Evolutionary conservation across 2,329 filamentous ascomycete genomes (phyloP), one percentile per base, ranked within the genome.

Genomic region (Boeremia lycopersici): DNA sequence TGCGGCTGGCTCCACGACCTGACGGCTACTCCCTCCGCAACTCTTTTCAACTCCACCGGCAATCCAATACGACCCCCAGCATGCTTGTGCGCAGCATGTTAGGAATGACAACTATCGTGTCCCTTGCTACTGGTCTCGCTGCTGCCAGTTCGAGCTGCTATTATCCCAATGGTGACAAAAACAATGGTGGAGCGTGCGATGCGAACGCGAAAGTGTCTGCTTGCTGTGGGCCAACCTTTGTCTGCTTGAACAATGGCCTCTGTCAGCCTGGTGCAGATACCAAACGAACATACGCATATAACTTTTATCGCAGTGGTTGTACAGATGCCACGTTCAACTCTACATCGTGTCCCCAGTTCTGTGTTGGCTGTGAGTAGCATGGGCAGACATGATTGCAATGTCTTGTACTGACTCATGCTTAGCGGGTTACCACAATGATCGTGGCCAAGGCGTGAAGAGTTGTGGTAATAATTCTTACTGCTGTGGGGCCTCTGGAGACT

Each of bases 141-240:
- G 36, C 41, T 36, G 31, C 53, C 30, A 58, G 60, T 34, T 55
- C 55, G n/a, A 56, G 56, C 29, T 67, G 64, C 40, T 67, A 60
- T 42, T 67, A 58, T 39, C 64, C 64, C 1, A 44, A 56, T n/a
- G 64, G 63, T 13, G 23, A 54, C 7, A 44, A 61, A 23, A 59
- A 52, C n/a, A 59, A 39, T 38, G 63, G 63, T 11, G 33, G 38
- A 42, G 53, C 60, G 2, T 67, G 64, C 47, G 46, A 55, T 26
- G 47, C 61, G 10, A 42, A 61, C 31, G 44, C 55, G 13, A 44
- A 48, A 10, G 61, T 64, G 3, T 67, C 64, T 34, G 30, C 48
- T n/a, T 67, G 64, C 43, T 67, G 64, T 46, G 63, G 63, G 6
- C 63, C 61, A 26, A 61, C 57, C 12, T 67, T 64, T 40, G 33